Percentiles rank a stretch among this genome's conserved stretches.
These are phyloP conservation scores for Epicoccum nigrum DNA, from an alignment of 2,329 filamentous ascomycete species.

Conservation along the genomic window DNA sequence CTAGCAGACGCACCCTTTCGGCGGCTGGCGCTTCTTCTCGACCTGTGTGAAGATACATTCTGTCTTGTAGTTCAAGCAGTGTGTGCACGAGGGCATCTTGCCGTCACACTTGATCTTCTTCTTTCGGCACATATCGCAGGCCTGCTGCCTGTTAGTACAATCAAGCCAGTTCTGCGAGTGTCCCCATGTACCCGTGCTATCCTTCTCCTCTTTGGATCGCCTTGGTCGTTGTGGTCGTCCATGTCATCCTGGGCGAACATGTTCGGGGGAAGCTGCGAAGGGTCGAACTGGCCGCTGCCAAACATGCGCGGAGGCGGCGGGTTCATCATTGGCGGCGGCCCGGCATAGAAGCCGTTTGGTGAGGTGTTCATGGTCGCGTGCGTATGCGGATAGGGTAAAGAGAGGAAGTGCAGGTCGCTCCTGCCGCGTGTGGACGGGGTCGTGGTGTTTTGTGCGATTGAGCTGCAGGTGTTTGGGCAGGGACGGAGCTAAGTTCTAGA, in stretches of 20 bases:
- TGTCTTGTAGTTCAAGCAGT: constrained; percentile 97
- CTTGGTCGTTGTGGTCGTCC: constrained; percentile 62
- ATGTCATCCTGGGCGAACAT: constrained; percentile 58
- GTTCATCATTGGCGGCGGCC: constrained; percentile 47
- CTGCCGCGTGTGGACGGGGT: constrained; percentile 19
- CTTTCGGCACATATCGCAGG: constrained; percentile 95
- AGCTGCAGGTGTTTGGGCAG: constrained; percentile 17
- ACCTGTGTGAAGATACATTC: constrained; percentile 97
- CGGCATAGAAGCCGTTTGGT: constrained; percentile 42
- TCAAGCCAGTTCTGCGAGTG: constrained; percentile 5
- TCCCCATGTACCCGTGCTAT: constrained; percentile 75
- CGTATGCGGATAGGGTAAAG: neutral
- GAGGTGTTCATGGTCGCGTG: constrained; percentile 40
- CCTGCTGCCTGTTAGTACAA: constrained; percentile 58
- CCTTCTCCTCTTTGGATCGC: constrained; percentile 83
- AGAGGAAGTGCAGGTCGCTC: constrained; percentile 17
- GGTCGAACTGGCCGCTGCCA: constrained; percentile 44
- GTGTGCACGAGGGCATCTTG: constrained; percentile 90
- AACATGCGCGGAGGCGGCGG: constrained; percentile 49
- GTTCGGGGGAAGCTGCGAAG: constrained; percentile 45
- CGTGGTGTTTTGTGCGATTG: constrained; percentile 33
- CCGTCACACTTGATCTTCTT: constrained; percentile 98
- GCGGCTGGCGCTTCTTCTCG: constrained; percentile 97
- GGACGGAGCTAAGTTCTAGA: constrained; percentile 25
- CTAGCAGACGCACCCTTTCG: constrained; percentile 73